These are phyloP conservation scores for Annona cherimola DNA, from an alignment of 164 flowering plant genomes.

Conservation along the genomic window DNA sequence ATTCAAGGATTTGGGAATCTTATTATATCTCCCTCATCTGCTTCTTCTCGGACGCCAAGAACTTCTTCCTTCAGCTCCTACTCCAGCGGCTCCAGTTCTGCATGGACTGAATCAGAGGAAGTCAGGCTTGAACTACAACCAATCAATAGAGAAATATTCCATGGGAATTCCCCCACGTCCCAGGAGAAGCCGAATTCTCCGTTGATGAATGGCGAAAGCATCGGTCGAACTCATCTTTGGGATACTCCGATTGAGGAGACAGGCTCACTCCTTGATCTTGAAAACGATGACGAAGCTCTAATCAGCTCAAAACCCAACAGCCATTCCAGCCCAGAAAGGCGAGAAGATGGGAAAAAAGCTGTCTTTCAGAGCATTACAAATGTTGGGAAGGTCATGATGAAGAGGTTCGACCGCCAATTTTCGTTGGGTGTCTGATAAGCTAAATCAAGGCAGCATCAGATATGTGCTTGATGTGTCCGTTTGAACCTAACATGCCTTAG, in stretches of 20 bases:
- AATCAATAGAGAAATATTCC: not conserved
- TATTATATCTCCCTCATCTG: constrained; percentile 15
- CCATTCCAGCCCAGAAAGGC: not conserved
- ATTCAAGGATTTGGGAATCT: constrained; percentile 58
- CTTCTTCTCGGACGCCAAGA: constrained; percentile 20
- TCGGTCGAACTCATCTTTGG: constrained; percentile 23
- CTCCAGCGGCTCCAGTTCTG: constrained; percentile 23
- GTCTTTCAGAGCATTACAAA: constrained; percentile 24
- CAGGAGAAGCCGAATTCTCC: not conserved
- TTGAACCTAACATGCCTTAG: not conserved
- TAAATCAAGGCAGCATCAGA: not conserved
- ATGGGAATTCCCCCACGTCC: not conserved
- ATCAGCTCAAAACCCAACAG: not conserved
- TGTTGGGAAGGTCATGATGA: constrained; percentile 27
- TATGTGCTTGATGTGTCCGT: not conserved
- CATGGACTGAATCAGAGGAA: constrained; percentile 24
- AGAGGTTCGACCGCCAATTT: constrained; percentile 34
- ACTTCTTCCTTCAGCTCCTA: constrained; percentile 35
- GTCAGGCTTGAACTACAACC: constrained; percentile 5
- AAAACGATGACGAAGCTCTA: constrained; percentile 9
- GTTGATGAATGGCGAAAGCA: not conserved
- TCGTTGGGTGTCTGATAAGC: constrained; percentile 15
- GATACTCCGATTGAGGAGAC: constrained; percentile 24
- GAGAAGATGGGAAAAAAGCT: constrained; percentile 11
- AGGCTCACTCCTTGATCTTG: constrained; percentile 27